Base-by-base conservation (phyloP, 2,329 filamentous ascomycete species). In the Taxawa tesnikishii region DNA sequence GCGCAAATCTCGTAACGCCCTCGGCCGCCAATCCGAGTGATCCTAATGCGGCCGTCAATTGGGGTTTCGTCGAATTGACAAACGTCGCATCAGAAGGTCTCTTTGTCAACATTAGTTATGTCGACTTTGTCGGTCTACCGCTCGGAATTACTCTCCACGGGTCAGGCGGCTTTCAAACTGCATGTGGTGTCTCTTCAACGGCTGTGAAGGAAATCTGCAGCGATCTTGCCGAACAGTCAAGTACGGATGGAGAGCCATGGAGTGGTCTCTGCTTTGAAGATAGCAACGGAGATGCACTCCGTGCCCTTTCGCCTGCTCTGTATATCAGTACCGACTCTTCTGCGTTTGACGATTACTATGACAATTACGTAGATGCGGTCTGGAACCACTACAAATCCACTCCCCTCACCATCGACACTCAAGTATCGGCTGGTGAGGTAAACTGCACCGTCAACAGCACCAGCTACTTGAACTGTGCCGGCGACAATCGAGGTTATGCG, bases 331-430 rank as follows among this genome's bases (percentile, higher is more conserved):
- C 52, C 12, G 59, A 65, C 34, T 47, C 49, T 5, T 47, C 47
- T 24, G 54, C 65, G 5, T 70, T 70, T 51, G 43, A 44, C 2
- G 53, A 53, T 13, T 73, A 73, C 51, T 73, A 58, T 50, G 56
- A 62, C 26, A 40, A 44, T 12, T 72, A 73, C 41, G 58, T 71
- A 18, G 47, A 66, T 34, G 49, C 59, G 15, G 68, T 72, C 1
- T 74, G 65, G 64, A 43, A 49, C 17, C 55, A 63, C 25, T 73
- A 68, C 49, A 41, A 37, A 7, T 51, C 46, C 13, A 54, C 58
- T 18, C 51, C 60, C 2, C 47, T 80, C 31, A 66, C 54, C 2
- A 65, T 83, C 55, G 67, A 83, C 54, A 83, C 78, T 3, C 78
- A 83, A 53, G 66, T 66, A 2, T 58, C 51, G 2, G 58, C 60